Evolutionary conservation across 371 early-diverging fungal species (phyloP).

Genomic region (Homolaphlyctis polyrhiza): DNA sequence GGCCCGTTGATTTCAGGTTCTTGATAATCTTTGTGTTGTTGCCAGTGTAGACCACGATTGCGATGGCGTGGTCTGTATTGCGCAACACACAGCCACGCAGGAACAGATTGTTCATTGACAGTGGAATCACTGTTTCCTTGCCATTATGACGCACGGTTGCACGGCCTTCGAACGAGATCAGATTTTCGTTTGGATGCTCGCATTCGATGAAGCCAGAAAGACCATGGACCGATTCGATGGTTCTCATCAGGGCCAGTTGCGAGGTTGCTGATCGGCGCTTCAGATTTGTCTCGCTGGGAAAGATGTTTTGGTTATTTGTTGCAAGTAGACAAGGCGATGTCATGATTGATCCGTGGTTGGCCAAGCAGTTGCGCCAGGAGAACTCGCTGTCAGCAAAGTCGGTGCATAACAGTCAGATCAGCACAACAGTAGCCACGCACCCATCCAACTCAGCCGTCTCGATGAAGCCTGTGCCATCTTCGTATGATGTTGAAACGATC

Average conservation of each 20-base stretch:
- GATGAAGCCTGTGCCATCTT: slow-evolving; percentile 54
- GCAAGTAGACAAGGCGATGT: too few relatives aligned
- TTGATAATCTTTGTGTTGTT: slow-evolving; percentile 90
- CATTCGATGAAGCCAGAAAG: slow-evolving; percentile 26
- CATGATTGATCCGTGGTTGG: too few relatives aligned
- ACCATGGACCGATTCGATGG: slow-evolving; percentile 27
- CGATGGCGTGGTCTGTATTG: slow-evolving; percentile 85
- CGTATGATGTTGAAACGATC: slow-evolving; percentile 37
- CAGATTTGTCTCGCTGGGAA: slow-evolving; percentile 54
- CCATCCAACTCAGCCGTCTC: slow-evolving; percentile 72
- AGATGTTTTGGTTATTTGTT: slow-evolving; percentile 65
- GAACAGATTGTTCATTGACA: slow-evolving; percentile 47
- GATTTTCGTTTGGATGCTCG: slow-evolving; percentile 37
- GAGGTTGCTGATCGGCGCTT: slow-evolving; percentile 41
- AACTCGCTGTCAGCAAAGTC: slow-evolving; percentile 10
- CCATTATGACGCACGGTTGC: slow-evolving; percentile 11
- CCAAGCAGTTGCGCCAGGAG: too few relatives aligned
- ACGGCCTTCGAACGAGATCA: slow-evolving; percentile 41
- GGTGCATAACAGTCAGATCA: neutral
- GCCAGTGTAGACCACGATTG: slow-evolving; percentile 85
- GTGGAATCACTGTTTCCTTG: slow-evolving; percentile 12
- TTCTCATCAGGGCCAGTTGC: slow-evolving; percentile 22
- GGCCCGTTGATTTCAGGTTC: slow-evolving; percentile 78
- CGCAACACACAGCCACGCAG: slow-evolving; percentile 88
- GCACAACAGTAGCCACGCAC: too few relatives aligned